Conservation (phyloP, 2,329 filamentous ascomycete genomes). For the Penicillium polonicum region DNA sequence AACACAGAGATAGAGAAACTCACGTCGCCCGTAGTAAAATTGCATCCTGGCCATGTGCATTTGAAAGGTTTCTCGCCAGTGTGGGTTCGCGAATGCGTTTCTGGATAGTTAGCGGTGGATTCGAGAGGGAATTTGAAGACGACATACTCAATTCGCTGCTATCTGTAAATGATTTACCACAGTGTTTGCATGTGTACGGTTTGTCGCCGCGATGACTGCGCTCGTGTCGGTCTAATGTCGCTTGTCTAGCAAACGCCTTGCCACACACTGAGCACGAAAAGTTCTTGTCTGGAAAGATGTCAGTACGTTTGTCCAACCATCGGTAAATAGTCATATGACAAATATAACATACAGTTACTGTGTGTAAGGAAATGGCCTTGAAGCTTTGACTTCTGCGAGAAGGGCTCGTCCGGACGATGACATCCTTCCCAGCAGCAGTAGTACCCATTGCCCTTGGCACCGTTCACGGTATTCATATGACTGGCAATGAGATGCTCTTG, state of each 20-base stretch:
- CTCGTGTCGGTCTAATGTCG: slow-evolving; percentile 45
- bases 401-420: slow-evolving; percentile 43
- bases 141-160: slow-evolving; percentile 46
- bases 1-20: slow-evolving; percentile 12
- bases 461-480: slow-evolving; percentile 41
- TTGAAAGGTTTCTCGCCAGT: slow-evolving; percentile 47
- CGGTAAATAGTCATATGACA: neutral
- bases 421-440: slow-evolving; percentile 47
- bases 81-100: slow-evolving; percentile 46
- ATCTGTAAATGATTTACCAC: slow-evolving; percentile 45
- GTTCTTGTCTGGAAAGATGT: slow-evolving; percentile 38
- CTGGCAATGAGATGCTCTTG: slow-evolving; percentile 41
- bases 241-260: slow-evolving; percentile 45
- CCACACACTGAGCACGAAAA: slow-evolving; percentile 44
- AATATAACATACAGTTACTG: slow-evolving; percentile 40
- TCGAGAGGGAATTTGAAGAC: neutral
- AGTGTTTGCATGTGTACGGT: slow-evolving; percentile 43
- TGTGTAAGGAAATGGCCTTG: slow-evolving; percentile 47
- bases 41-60: slow-evolving; percentile 44
- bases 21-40: slow-evolving; percentile 46
- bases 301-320: neutral
- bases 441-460: slow-evolving; percentile 42
- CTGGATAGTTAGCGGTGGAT: slow-evolving; percentile 28
- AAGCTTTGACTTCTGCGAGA: slow-evolving; percentile 47
- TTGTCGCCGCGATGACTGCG: slow-evolving; percentile 47